Percentiles rank a stretch among this genome's conserved stretches.
These are phyloP conservation scores for Blastocystis sp. DNA, from an alignment of 352 stramenopile species.

Conservation along the genomic window DNA sequence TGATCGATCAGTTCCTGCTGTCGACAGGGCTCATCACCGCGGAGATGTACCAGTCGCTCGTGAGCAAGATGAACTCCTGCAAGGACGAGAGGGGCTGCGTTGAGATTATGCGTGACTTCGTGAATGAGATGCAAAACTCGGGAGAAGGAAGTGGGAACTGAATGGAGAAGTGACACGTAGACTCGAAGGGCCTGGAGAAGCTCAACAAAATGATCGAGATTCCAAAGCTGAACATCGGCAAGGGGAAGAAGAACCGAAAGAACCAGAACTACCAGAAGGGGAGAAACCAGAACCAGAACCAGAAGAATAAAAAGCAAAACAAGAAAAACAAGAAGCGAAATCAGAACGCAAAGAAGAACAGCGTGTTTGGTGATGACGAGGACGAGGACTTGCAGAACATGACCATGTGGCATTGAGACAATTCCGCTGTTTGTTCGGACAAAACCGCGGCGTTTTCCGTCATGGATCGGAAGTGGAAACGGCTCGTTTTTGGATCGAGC, in stretches of 20 bases:
- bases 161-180: neutral
- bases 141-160: constrained; percentile 30
- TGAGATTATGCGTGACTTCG: constrained; percentile 40
- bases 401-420: constrained; percentile 8
- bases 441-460: neutral
- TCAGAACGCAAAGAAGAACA: constrained; percentile 13
- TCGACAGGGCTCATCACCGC: neutral
- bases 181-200: neutral
- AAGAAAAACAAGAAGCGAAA: constrained; percentile 35
- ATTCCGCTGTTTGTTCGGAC: constrained; percentile 15
- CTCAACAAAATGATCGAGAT: constrained; percentile 36
- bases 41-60: neutral
- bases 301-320: constrained; percentile 6
- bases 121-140: constrained; percentile 40
- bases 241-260: constrained; percentile 44
- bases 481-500: neutral
- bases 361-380: constrained; percentile 51
- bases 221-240: neutral
- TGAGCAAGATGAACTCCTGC: constrained; percentile 19
- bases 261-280: constrained; percentile 3
- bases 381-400: constrained; percentile 20
- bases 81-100: neutral
- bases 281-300: neutral
- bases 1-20: constrained; percentile 34
- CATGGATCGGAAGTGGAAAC: neutral